These are phyloP conservation scores for Botrytis aclada DNA, from an alignment of 2,329 filamentous ascomycete species.

Conservation along the genomic window DNA sequence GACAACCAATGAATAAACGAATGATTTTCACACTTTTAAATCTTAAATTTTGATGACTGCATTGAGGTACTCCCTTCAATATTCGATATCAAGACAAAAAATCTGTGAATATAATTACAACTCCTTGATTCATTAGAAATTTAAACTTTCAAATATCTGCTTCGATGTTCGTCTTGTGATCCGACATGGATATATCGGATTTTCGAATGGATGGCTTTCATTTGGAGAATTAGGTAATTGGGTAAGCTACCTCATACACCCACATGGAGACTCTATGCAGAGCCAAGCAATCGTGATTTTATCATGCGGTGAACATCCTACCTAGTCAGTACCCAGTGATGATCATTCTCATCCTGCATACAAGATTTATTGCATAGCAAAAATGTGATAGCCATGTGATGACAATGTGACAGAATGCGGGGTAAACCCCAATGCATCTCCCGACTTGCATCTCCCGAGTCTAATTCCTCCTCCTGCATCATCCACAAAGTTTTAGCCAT, in stretches of 20 bases:
- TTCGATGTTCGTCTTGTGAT: neutral
- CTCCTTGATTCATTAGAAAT: neutral
- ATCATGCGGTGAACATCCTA: neutral
- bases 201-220: neutral
- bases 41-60: neutral
- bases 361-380: neutral
- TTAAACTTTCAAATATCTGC: accelerated
- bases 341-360: neutral
- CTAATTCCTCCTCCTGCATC: neutral
- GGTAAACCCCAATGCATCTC: neutral
- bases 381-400: constrained; percentile 1
- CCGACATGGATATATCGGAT: neutral
- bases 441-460: neutral
- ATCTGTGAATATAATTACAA: neutral
- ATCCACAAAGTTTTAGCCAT: neutral
- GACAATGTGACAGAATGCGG: neutral
- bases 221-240: neutral
- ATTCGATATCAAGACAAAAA: neutral
- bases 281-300: neutral
- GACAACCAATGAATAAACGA: neutral
- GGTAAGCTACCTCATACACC: neutral
- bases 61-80: neutral
- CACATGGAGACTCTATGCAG: neutral
- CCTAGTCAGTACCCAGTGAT: neutral
- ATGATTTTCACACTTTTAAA: neutral